Percentiles rank a stretch among this genome's conserved stretches.
Evolutionary conservation across 2,329 filamentous ascomycete genomes (phyloP).

Genomic region (Fusarium drepaniforme): DNA sequence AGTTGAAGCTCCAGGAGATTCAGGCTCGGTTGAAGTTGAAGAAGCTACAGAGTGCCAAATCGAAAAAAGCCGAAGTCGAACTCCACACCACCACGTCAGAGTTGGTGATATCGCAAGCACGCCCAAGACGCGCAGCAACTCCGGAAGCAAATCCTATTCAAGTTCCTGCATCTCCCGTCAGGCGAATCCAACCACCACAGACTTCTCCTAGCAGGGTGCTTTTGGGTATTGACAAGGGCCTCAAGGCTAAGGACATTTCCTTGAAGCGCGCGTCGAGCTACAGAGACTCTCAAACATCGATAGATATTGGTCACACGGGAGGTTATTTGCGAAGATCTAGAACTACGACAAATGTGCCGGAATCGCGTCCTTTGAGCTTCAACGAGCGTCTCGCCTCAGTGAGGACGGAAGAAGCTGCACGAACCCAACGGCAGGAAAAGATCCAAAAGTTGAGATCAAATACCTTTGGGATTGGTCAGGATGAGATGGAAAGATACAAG

Average conservation of each 20-base stretch:
- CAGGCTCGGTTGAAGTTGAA: constrained; percentile 90
- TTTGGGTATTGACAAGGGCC: constrained; percentile 90
- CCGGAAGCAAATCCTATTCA: constrained; percentile 66
- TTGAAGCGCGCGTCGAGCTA: constrained; percentile 77
- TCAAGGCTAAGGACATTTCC: constrained; percentile 85
- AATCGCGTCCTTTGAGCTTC: constrained; percentile 70
- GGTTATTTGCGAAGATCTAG: constrained; percentile 59
- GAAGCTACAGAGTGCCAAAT: constrained; percentile 75
- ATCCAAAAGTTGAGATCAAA: constrained; percentile 66
- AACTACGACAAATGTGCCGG: constrained; percentile 50
- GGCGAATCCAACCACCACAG: constrained; percentile 66
- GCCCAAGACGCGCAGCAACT: constrained; percentile 43
- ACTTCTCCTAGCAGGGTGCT: constrained; percentile 84
- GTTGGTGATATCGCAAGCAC: constrained; percentile 40
- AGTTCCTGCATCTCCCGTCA: constrained; percentile 82
- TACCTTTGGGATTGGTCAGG: constrained; percentile 68
- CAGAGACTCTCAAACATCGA: constrained; percentile 43
- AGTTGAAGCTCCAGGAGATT: constrained; percentile 88
- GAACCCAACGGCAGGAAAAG: constrained; percentile 63
- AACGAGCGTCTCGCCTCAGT: constrained; percentile 87
- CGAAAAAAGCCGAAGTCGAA: constrained; percentile 37
- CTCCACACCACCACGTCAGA: constrained; percentile 34
- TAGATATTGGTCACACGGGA: constrained; percentile 41
- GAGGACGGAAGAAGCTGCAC: constrained; percentile 65
- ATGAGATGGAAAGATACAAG: constrained; percentile 72